phyloP scores from a whole-genome alignment of 352 stramenopile genomes.

The Phytopythium delawarense region DNA sequence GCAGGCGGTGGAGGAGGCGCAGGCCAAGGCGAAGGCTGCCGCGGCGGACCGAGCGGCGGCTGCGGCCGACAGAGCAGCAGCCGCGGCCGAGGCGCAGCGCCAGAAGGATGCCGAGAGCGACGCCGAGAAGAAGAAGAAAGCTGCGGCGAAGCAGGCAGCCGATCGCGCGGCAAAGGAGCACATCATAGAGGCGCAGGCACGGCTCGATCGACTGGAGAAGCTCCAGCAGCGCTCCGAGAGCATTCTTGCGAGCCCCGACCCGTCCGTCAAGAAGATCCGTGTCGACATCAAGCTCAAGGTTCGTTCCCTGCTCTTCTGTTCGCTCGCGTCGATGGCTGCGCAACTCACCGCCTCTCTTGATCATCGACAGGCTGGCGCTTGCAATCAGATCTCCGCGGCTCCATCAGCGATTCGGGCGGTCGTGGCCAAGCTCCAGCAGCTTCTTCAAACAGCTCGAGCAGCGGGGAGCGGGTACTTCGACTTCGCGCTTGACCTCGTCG shows the following conservation, averaged over 20 bases:
- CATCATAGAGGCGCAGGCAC: conserved; percentile 34
- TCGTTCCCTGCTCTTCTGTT: background rate
- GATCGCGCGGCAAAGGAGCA: conserved; percentile 36
- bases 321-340: conserved; percentile 7
- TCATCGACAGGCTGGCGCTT: conserved; percentile 47
- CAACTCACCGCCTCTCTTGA: background rate
- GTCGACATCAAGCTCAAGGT: conserved; percentile 66
- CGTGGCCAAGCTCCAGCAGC: conserved; percentile 61
- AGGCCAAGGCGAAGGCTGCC: conserved; percentile 25
- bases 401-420: conserved; percentile 60
- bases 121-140: conserved; percentile 31
- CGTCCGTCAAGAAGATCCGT: conserved; percentile 55
- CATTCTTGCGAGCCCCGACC: conserved; percentile 48
- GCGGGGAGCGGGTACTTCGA: conserved; percentile 62
- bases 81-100: conserved; percentile 12
- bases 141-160: conserved; percentile 26
- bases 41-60: conserved; percentile 19
- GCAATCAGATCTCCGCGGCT: conserved; percentile 74
- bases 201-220: conserved; percentile 42
- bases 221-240: conserved; percentile 39
- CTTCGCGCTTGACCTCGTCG: conserved; percentile 68
- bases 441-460: conserved; percentile 48
- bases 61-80: conserved; percentile 19
- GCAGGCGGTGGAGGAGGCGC: conserved; percentile 25
- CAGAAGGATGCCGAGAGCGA: conserved; percentile 28